Conservation (phyloP, 73 alveolate genomes). For the Paramecium biaurelia region DNA sequence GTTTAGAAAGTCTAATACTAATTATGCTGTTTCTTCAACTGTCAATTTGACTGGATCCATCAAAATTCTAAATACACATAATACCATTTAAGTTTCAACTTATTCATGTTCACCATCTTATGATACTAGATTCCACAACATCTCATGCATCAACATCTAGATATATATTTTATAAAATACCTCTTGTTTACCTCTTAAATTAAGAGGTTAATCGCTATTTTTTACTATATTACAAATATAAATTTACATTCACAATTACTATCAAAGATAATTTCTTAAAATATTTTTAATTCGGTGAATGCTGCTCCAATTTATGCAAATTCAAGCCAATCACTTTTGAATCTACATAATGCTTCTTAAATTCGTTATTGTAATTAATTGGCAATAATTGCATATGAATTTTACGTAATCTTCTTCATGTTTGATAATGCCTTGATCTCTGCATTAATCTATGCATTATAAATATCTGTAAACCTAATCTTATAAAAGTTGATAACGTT, state of each 20-base stretch:
- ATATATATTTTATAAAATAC: neutral
- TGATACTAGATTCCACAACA: slow-evolving; percentile 22
- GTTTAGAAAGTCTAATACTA: neutral
- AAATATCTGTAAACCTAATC: neutral
- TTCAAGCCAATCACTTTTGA: neutral
- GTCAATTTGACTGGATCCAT: slow-evolving; percentile 36
- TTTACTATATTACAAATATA: neutral
- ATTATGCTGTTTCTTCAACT: slow-evolving; percentile 29
- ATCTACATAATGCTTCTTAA: neutral
- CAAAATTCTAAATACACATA: neutral
- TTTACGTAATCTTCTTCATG: slow-evolving; percentile 8
- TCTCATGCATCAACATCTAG: slow-evolving; percentile 34
- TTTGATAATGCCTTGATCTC: slow-evolving; percentile 31
- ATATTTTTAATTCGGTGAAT: slow-evolving; percentile 7
- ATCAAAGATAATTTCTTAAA: neutral
- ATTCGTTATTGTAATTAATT: slow-evolving; percentile 11
- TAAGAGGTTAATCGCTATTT: neutral
- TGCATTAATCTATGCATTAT: slow-evolving; percentile 18
- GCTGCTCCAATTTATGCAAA: slow-evolving; percentile 3
- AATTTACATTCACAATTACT: neutral
- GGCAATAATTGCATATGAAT: slow-evolving; percentile 22
- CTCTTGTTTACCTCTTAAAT: neutral
- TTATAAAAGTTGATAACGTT: neutral
- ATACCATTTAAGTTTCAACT: neutral
- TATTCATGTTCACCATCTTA: neutral